phyloP scores from a whole-genome alignment of 768 basidiomycete genomes.

The Nidula microcarpa region DNA sequence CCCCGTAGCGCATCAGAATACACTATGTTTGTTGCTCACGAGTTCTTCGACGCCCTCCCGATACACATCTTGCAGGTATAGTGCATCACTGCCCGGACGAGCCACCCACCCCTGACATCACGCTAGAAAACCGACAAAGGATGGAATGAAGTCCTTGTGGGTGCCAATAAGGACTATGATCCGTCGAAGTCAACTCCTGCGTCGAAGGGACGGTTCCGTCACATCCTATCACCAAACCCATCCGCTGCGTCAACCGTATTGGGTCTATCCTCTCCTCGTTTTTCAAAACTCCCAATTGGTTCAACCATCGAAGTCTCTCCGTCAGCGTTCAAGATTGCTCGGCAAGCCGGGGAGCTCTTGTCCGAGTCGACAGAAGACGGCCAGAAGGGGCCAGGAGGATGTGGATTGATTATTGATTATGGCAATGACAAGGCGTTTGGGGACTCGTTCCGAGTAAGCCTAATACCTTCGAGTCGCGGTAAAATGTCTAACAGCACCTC shows the following conservation, averaged over 20 bases:
- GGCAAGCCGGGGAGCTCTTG: constrained; percentile 65
- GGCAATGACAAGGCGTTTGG: constrained; percentile 69
- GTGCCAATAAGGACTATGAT: constrained; percentile 27
- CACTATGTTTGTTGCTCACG: constrained; percentile 90
- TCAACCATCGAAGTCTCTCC: constrained; percentile 80
- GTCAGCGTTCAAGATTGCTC: constrained; percentile 63
- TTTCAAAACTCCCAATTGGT: constrained; percentile 63
- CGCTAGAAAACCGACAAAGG: constrained; percentile 70
- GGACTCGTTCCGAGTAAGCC: constrained; percentile 76
- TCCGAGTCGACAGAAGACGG: constrained; percentile 9
- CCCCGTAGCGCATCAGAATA: constrained; percentile 45
- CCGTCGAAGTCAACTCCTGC: constrained; percentile 3
- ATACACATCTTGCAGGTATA: constrained; percentile 84
- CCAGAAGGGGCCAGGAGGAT: constrained; percentile 32
- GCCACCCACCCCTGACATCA: background rate
- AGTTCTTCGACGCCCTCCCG: constrained; percentile 96
- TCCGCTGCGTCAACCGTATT: constrained; percentile 51
- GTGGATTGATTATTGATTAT: constrained; percentile 87
- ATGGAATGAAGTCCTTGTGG: constrained; percentile 85
- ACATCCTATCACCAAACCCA: constrained; percentile 62
- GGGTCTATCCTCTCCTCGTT: constrained; percentile 65
- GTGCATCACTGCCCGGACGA: background rate
- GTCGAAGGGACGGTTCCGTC: constrained; percentile 43
- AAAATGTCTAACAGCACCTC: background rate
- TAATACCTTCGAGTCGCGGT: background rate